Evolutionary conservation across 306 rosid species (phyloP), one percentile per base, ranked within the genome.

Genomic region (Morella rubra): DNA sequence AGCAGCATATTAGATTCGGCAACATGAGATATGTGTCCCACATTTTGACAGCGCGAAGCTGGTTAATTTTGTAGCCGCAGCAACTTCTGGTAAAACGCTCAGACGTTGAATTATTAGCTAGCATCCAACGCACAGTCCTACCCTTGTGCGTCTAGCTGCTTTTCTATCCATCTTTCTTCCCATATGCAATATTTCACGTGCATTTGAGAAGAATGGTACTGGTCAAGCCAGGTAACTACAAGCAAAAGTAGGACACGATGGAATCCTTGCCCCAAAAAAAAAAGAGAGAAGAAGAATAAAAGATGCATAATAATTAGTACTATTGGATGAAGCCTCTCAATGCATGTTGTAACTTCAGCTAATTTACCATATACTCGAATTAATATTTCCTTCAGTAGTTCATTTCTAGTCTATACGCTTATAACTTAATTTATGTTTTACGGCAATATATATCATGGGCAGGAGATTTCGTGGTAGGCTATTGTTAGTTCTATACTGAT

Each of bases 371-470:
- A 24, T 24, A 58, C 10, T 8, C 10, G 64, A 58, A 58, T 58
- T 15, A 58, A 58, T 19, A 0, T 73, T 53, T 51, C 44, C 55
- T 10, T 0, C 44, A n/a, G 19, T 16, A 50, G 71, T 56, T 68
- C 37, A 56, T 74, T 74, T 73, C 54, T 75, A 74, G 64, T 67
- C 12, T 47, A 9, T 9, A 32, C 32, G 46, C 8, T 2, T 49
- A 41, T 8, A 16, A 6, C 18, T 27, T 78, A 62, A 53, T 45
- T 27, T 56, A 58, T 32, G 37, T 32, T 32, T 40, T 50, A 72
- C 65, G 44, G 22, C 82, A 42, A 24, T 60, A 73, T 73, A 24
- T 60, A 64, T 73, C 73, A 9, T 51, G 46, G 44, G 41, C 74
- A 15, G 6, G 75, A 51, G 55, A 51, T 51, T 51, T 51, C 4